Evolutionary conservation across 306 rosid species (phyloP), one percentile per base, ranked within the genome.

Genomic region (Casuarina equisetifolia): DNA sequence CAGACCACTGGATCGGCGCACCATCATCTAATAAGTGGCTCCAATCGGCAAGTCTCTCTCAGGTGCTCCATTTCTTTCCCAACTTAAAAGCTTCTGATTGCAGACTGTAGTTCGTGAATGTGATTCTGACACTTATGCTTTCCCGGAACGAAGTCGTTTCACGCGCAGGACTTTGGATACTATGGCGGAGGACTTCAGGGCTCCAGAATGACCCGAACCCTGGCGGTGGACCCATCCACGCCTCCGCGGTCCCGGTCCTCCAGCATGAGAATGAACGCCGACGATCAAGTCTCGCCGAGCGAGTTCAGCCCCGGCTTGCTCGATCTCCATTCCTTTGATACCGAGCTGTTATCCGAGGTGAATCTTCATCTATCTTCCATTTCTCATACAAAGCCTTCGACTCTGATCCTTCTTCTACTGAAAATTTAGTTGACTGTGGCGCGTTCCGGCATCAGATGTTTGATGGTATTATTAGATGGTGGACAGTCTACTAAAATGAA

Each of bases 311-410:
- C 85, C 68, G 94, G 97, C 64, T 82, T 90, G 82, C 96, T 92
- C 78, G 96, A 92, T 84, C 84, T 92, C 68, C 93, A 92, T 86
- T 88, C 96, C 44, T 87, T 89, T 43, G 91, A 92, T 58, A 90
- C 96, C 36, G 93, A 92, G 86, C 88, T 88, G 66, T 76, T 92
- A 66, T 89, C 96, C 9, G 88, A 89, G 96, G 96, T 90, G 84
- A 71, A 82, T 12, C 13, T 67, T 15, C 17, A 2, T 6, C 7
- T 5, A 7, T 8, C 3, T 49, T 16, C 39, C 8, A 49, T 38
- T 13, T 32, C 70, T 36, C 25, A 36, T 44, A 4, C 45, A 5
- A 6, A 45, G n/a, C 52, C 13, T 2, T 51, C 0, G 44, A 13
- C 32, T 48, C 58, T 17, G 32, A 25, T 25, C 36, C 43, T 20